A percentile compares a stretch with the other conserved stretches of the same genome.
These are phyloP conservation scores for Pelargonium citronellum DNA, from an alignment of 441 rosid species.

Conservation along the genomic window DNA sequence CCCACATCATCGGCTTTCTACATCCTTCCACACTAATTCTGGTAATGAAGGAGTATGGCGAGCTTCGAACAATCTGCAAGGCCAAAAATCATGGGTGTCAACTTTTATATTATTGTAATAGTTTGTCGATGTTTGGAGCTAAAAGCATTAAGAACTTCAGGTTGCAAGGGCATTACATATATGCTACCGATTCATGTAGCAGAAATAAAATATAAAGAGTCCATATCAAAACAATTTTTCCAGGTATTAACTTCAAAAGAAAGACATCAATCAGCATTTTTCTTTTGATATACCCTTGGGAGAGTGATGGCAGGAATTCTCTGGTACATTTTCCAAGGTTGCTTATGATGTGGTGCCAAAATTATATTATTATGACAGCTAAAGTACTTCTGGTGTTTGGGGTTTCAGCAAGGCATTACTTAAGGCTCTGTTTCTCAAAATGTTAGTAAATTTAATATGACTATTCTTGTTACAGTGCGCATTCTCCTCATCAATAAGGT, in stretches of 20 bases:
- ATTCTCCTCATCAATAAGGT: background rate
- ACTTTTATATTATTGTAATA: background rate
- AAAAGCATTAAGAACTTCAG: constrained; percentile 9
- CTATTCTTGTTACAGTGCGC: background rate
- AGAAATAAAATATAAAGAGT: background rate
- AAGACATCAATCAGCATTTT: background rate
- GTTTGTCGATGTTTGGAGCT: constrained; percentile 1
- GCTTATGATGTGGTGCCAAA: background rate
- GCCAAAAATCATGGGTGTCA: constrained; percentile 22
- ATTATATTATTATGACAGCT: background rate
- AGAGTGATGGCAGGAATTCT: background rate
- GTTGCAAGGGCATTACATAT: background rate
- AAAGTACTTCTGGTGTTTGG: background rate
- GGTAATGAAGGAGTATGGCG: constrained; percentile 67
- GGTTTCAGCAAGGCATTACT: background rate
- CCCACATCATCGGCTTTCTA: constrained; percentile 61
- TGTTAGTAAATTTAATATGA: background rate
- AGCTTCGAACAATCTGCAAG: constrained; percentile 67
- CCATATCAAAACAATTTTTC: background rate
- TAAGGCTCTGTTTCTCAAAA: background rate
- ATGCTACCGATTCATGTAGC: background rate
- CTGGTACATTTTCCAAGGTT: background rate
- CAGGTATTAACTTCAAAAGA: constrained; percentile 8
- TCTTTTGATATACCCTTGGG: background rate
- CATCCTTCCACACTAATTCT: constrained; percentile 89